Base-by-base conservation (phyloP, 2,329 filamentous ascomycete genomes). In the Pestalotiopsis sp. region DNA sequence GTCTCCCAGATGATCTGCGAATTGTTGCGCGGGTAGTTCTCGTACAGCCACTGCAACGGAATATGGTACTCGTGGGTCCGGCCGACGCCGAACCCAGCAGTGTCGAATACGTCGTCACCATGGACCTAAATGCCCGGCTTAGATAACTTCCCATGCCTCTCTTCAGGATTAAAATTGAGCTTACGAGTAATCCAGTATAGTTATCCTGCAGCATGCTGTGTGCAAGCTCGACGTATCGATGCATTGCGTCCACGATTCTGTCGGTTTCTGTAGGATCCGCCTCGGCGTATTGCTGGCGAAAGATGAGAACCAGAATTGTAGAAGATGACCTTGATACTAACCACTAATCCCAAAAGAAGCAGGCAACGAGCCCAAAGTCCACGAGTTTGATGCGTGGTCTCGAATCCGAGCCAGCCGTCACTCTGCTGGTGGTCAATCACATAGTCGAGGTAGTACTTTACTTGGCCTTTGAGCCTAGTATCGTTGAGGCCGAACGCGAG, bases 381-480 rank as follows among this genome's bases (percentile, higher is more conserved):
- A 65, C 86, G 77, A 20, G 78, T 80, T 6, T 79, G 73, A 2
- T 79, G 72, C 0, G 74, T 76, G 11, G 76, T 81, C 76, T 89
- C 87, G 0, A 85, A 85, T 0, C 87, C 87, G 20, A 90, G 75
- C 88, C 88, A 90, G 7, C 88, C 88, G 78, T 90, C 87, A 1
- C 73, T 70, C 38, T 82, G 81, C 68, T 88, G 86, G 64, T 81
- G 79, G 5, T 78, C 76, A n/a, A 90, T 76, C 1, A 87, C 80
- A 70, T 84, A 84, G 66, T 84, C 77, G 5, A 84, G 75, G 38
- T 82, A 82, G 4, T 77, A 70, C 20, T 81, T 79, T 7, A 86
- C 83, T 69, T 90, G 86, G 0, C 71, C 72, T 71, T 86, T 85
- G n/a, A 90, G 76, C 4, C 83, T 76, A 3, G 77, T 71, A 73